Conservation (phyloP, 75 land plant species). For the Selaginella moellendorffii region DNA sequence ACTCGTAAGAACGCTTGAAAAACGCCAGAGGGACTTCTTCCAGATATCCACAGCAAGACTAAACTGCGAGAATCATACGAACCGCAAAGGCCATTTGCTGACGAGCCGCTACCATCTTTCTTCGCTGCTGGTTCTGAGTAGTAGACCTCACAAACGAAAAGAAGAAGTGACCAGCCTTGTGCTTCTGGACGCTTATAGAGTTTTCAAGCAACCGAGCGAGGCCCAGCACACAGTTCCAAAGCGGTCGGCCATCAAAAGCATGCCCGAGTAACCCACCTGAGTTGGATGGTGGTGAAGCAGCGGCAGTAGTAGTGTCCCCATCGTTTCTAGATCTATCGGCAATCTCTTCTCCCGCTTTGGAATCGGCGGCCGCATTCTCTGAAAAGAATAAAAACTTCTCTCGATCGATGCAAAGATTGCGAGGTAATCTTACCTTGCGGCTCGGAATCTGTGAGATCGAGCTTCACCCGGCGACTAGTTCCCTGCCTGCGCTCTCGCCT, state of each 20-base stretch:
- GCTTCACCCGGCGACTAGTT: slow-evolving; percentile 59
- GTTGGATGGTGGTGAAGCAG: slow-evolving; percentile 51
- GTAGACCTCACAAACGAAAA: slow-evolving; percentile 29
- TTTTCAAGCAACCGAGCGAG: too few relatives aligned
- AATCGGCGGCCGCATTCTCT: slow-evolving; percentile 41
- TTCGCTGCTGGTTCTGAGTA: slow-evolving; percentile 39
- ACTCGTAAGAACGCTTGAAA: too few relatives aligned
- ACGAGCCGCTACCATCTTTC: slow-evolving; percentile 26
- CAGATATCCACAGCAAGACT: slow-evolving; percentile 12
- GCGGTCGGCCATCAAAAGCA: slow-evolving; percentile 45
- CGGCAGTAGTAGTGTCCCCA: slow-evolving; percentile 25
- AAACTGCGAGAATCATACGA: slow-evolving; percentile 80
- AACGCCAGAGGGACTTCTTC: too few relatives aligned
- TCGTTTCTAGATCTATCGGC: slow-evolving; percentile 26
- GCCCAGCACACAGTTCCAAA: too few relatives aligned
- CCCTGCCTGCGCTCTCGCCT: slow-evolving; percentile 61
- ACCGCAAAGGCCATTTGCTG: slow-evolving; percentile 69
- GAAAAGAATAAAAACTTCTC: not conserved
- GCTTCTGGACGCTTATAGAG: too few relatives aligned
- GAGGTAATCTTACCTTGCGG: not conserved
- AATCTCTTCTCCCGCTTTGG: slow-evolving; percentile 32
- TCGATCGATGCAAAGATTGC: not conserved
- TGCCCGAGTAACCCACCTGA: slow-evolving; percentile 90
- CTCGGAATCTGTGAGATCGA: slow-evolving; percentile 36
- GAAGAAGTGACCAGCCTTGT: slow-evolving; percentile 38